Percentiles rank a stretch among this genome's conserved stretches.
Evolutionary conservation across 1,284 basidiomycete genomes (phyloP).

Genomic region (Tilletia indica): DNA sequence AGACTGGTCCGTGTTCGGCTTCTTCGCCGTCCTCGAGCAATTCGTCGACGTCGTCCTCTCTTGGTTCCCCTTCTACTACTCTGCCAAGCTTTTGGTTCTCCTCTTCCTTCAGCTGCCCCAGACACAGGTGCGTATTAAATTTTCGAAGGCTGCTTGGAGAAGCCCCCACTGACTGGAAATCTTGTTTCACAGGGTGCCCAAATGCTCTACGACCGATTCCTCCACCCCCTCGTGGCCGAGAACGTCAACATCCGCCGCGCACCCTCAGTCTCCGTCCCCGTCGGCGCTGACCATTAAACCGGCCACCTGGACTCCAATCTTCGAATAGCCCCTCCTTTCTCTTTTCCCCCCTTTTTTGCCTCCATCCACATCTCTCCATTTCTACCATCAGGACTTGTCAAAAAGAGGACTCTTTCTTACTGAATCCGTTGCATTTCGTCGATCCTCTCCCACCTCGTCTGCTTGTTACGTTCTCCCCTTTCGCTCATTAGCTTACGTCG

Average conservation of each 20-base stretch:
- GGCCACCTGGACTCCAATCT: no score
- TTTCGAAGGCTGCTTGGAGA: not conserved
- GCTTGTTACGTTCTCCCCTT: not conserved
- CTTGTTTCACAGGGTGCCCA: constrained; percentile 42
- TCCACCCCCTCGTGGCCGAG: constrained; percentile 45
- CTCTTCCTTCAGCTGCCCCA: constrained; percentile 85
- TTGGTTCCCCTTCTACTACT: constrained; percentile 82
- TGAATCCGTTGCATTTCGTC: no score
- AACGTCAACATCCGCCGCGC: constrained; percentile 9
- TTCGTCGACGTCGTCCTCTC: constrained; percentile 52
- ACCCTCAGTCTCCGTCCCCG: constrained; percentile 5
- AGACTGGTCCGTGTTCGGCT: constrained; percentile 55
- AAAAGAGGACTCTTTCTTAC: no score
- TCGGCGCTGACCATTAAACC: not conserved
- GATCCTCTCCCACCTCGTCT: not conserved
- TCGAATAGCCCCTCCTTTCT: no score
- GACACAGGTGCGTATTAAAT: constrained; percentile 59
- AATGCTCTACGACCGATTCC: constrained; percentile 50
- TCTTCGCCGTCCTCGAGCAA: constrained; percentile 55
- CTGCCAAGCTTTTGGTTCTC: constrained; percentile 77
- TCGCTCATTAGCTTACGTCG: not conserved
- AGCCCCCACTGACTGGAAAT: not conserved
- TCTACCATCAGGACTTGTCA: no score
- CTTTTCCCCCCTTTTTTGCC: no score
- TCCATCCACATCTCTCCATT: no score